phyloP scores from a whole-genome alignment of 1,139 yeast genomes.

The Pneumocystis murina region DNA sequence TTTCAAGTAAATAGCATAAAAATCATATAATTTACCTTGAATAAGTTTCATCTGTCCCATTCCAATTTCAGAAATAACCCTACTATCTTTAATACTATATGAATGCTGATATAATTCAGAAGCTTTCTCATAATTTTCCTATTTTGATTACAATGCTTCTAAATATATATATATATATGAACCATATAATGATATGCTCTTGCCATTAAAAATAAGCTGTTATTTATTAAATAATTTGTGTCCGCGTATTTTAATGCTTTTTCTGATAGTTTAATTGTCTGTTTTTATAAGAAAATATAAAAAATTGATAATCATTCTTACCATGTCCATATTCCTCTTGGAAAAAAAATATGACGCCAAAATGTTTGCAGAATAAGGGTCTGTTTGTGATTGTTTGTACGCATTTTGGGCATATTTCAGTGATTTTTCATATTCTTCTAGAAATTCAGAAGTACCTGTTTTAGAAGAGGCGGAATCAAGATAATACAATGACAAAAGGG shows the following conservation, averaged over 20 bases:
- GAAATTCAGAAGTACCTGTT: conserved; percentile 23
- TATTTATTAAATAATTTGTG: conserved; percentile 41
- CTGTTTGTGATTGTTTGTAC: conserved; percentile 21
- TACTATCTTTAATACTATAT: conserved; percentile 8
- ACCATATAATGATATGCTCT: conserved; percentile 44
- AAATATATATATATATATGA: not conserved
- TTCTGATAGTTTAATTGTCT: conserved; percentile 35
- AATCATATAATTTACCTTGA: conserved; percentile 16
- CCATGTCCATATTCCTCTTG: conserved; percentile 42
- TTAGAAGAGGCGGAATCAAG: conserved; percentile 46
- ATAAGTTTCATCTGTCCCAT: conserved; percentile 73
- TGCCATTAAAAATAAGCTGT: conserved; percentile 75
- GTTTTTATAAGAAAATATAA: not conserved
- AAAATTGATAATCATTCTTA: conserved; percentile 17
- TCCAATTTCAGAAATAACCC: conserved; percentile 56
- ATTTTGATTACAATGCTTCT: conserved; percentile 28
- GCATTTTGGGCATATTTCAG: conserved; percentile 27
- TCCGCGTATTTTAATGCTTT: conserved; percentile 33
- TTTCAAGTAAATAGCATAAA: not conserved
- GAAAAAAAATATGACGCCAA: conserved; percentile 45
- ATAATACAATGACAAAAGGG: conserved; percentile 52
- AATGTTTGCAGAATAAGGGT: conserved; percentile 34
- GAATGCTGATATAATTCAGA: conserved; percentile 22
- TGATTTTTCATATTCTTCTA: conserved; percentile 23
- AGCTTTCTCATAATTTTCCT: conserved; percentile 59